Evolutionary conservation across 2,329 filamentous ascomycete species (phyloP).

Genomic region (Arthrobotrys sphaeroides): DNA sequence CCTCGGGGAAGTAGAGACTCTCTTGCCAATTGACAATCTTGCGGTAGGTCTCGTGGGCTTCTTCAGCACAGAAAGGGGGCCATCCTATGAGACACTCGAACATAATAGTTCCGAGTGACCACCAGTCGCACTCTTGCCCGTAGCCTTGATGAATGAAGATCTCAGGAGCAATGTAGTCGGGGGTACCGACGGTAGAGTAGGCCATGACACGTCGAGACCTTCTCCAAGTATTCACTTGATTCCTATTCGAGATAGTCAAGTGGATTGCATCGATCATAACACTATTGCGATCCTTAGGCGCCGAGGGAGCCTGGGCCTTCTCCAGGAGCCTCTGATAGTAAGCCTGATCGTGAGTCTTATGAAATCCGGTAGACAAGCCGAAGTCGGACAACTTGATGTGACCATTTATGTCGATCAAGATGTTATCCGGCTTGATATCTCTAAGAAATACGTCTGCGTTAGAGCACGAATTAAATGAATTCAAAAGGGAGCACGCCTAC

Average conservation of each 20-base stretch:
- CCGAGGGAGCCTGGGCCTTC: constrained; percentile 67
- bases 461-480: constrained; percentile 57
- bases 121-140: constrained; percentile 98
- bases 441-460: constrained; percentile 63
- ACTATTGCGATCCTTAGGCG: constrained; percentile 76
- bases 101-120: constrained; percentile 99
- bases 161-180: constrained; percentile 97
- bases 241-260: constrained; percentile 94
- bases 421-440: constrained; percentile 99
- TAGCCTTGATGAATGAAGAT: constrained; percentile 98
- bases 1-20: constrained; percentile 94
- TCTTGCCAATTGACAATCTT: constrained; percentile 99
- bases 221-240: constrained; percentile 98
- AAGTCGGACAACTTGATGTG: constrained; percentile 99
- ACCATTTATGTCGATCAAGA: constrained; percentile 90
- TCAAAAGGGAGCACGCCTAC: constrained; percentile 66
- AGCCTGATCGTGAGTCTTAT: constrained; percentile 95
- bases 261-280: constrained; percentile 98
- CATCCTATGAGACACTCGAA: constrained; percentile 98
- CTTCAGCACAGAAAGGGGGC: constrained; percentile 98
- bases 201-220: constrained; percentile 95
- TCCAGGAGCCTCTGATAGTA: constrained; percentile 96
- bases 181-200: constrained; percentile 97
- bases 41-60: constrained; percentile 95
- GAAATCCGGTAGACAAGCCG: constrained; percentile 95